Conservation (phyloP, 106 monocot species). For the Dactylorhiza incarnata region DNA sequence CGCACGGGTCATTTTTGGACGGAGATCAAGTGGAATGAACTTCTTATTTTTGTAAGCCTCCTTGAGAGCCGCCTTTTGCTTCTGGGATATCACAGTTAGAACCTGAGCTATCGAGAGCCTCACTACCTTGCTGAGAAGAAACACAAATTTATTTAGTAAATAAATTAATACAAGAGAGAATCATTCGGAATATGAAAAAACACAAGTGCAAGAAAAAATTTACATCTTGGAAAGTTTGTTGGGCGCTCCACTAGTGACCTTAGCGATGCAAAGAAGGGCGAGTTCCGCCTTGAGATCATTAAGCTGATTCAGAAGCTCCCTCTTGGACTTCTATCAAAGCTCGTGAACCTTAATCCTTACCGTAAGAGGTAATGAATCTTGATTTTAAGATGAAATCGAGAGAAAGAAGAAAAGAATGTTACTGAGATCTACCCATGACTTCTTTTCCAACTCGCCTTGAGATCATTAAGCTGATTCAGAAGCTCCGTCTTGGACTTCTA, state of each 20-base stretch:
- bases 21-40: constrained; percentile 63
- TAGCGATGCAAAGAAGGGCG: constrained; percentile 56
- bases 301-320: constrained; percentile 46
- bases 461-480: constrained; percentile 49
- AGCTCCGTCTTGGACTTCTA: constrained; percentile 45
- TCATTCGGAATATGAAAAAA: not conserved
- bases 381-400: no score
- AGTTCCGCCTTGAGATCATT: constrained; percentile 65
- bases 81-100: constrained; percentile 87
- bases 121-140: constrained; percentile 51
- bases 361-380: no score
- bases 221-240: constrained; percentile 79
- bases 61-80: constrained; percentile 74
- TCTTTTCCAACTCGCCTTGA: no score
- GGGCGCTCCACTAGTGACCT: constrained; percentile 65
- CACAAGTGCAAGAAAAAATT: no score
- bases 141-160: not conserved
- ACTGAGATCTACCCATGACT: no score
- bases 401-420: no score
- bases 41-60: constrained; percentile 84
- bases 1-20: constrained; percentile 85
- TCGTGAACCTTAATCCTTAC: constrained; percentile 70
- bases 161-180: not conserved
- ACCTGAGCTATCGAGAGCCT: constrained; percentile 71
- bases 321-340: constrained; percentile 42